Percentiles rank a stretch among this genome's conserved stretches.
Conservation (phyloP, 192 early-diverging fungal genomes). For the Entomortierella lignicola region DNA sequence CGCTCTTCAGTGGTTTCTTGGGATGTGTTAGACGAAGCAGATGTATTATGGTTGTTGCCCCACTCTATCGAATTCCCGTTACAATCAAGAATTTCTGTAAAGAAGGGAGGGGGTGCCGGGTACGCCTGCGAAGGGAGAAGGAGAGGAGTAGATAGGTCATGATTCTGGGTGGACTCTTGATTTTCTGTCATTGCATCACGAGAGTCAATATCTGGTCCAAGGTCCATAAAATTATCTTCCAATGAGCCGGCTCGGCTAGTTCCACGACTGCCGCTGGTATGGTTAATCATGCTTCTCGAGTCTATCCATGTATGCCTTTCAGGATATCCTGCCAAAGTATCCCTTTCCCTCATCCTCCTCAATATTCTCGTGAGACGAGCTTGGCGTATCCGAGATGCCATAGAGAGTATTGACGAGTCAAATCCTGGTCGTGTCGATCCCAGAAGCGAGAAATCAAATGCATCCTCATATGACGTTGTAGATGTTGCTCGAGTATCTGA, state of each 20-base stretch:
- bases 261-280: constrained; percentile 32
- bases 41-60: constrained; percentile 19
- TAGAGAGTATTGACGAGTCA: constrained; percentile 25
- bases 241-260: constrained; percentile 34
- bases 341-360: constrained; percentile 23
- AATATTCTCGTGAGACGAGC: constrained; percentile 27
- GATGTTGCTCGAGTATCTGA: constrained; percentile 17
- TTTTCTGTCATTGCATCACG: background rate
- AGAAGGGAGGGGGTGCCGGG: background rate
- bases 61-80: constrained; percentile 42
- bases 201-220: constrained; percentile 7
- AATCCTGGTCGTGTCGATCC: constrained; percentile 14
- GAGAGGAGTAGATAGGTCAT: background rate
- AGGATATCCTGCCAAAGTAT: constrained; percentile 2
- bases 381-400: constrained; percentile 34
- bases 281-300: constrained; percentile 37
- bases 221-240: constrained; percentile 22
- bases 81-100: constrained; percentile 40
- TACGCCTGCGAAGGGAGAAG: background rate
- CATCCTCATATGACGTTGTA: background rate
- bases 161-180: background rate
- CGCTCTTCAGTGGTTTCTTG: constrained; percentile 18
- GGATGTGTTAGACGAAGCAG: constrained; percentile 21
- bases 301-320: constrained; percentile 17
- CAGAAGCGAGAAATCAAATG: constrained; percentile 5